Percentiles rank a stretch among this genome's conserved stretches.
Evolutionary conservation across 208 protist genomes (phyloP).

Genomic region (Strigomonas galati): DNA sequence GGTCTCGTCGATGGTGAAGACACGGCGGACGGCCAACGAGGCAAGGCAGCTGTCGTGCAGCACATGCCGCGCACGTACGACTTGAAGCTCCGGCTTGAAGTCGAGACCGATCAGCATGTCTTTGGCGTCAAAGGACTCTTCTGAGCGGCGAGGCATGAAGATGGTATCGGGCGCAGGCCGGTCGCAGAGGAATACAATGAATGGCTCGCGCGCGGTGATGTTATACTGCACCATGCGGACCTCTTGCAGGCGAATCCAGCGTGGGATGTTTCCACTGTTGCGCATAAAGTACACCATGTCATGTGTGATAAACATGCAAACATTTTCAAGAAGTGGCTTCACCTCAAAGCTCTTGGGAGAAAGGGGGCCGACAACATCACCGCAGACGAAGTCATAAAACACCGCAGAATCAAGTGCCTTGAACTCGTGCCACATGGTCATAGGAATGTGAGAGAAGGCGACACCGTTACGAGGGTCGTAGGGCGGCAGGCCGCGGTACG

Average conservation of each 20-base stretch:
- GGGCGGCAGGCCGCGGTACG: conserved; percentile 63
- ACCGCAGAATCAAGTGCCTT: conserved; percentile 54
- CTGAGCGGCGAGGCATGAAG: conserved; percentile 24
- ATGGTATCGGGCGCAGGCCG: conserved; percentile 27
- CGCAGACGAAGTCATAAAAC: conserved; percentile 53
- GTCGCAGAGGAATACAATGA: conserved; percentile 32
- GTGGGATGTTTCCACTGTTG: conserved; percentile 28
- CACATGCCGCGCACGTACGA: conserved; percentile 27
- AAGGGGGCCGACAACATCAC: conserved; percentile 42
- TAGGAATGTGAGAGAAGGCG: conserved; percentile 57
- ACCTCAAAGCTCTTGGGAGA: conserved; percentile 22
- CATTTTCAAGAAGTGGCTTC: not conserved
- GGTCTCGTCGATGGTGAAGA: conserved; percentile 34
- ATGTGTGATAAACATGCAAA: conserved; percentile 40
- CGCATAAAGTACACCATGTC: conserved; percentile 39
- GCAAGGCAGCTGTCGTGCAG: conserved; percentile 28
- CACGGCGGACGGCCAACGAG: conserved; percentile 26
- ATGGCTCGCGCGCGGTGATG: conserved; percentile 20
- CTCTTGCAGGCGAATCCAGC: conserved; percentile 27
- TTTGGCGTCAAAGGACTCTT: conserved; percentile 10
- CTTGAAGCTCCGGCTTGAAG: conserved; percentile 40
- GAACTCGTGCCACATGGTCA: conserved; percentile 70
- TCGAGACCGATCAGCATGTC: conserved; percentile 10
- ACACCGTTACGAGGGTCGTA: conserved; percentile 75
- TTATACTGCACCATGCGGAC: conserved; percentile 22